Base-by-base conservation (phyloP, 805 yeast genomes). In the Starmerella stigmatis region DNA sequence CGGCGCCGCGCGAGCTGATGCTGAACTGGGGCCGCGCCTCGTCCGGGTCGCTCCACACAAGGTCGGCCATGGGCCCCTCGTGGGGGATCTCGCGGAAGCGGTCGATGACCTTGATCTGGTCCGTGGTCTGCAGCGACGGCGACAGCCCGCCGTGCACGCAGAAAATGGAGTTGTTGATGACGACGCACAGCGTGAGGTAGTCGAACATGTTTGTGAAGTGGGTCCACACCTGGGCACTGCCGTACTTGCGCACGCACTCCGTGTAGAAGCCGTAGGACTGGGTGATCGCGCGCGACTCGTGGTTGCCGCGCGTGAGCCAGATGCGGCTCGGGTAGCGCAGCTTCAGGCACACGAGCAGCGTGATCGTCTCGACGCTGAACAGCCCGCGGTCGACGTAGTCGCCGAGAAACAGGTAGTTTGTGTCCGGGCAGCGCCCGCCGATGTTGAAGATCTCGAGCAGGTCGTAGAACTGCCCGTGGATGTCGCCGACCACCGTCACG, bases 31-130 rank as follows among this genome's bases (percentile, higher is more conserved):
- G 64, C 43, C 69, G 70, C 45, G 81, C 84, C 26, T 83, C 81
- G 62, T 94, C 97, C 0, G 99, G 99, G 60, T 92, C 99, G 19
- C 92, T 80, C 99, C 99, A 92, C 16, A 92, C 97, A 41, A 92
- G 68, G 62, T 92, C 99, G 1, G 98, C 98, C 96, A 92, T 92
- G 13, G 96, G 94, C 0, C 99, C 99, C 61, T 92, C 98, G 56
- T 94, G 98, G 0, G 99, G 99, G 11, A 94, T 86, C 61, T 92
- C 99, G 53, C 79, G 76, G 60, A 86, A 89, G 48, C 99, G 63
- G 63, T 92, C 98, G 8, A 94, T 79, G 13, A 92, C 78, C 51
- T 82, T 72, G 42, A 92, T 85, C 53, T 94, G 96, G 60, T 92
- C 96, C 19, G 92, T 73, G 7, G 92, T 83, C 59, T 89, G 97